A percentile compares a stretch with the other conserved stretches of the same genome.
These are phyloP conservation scores for Ramularia collo-cygni DNA, from an alignment of 2,329 filamentous ascomycete genomes.

Conservation along the genomic window DNA sequence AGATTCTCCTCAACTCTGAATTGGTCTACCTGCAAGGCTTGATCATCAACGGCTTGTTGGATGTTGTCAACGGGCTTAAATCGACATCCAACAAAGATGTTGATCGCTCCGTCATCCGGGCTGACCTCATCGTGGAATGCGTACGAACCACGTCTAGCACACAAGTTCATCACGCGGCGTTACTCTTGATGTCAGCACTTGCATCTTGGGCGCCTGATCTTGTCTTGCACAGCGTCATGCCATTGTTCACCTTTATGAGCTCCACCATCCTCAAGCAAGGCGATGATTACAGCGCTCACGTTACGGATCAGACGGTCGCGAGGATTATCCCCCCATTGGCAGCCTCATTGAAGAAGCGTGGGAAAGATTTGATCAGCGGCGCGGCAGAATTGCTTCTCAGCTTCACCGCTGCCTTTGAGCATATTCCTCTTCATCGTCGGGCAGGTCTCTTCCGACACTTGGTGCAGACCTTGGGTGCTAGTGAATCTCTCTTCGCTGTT, in stretches of 20 bases:
- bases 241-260: conserved; percentile 97
- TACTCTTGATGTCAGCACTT: conserved; percentile 79
- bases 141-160: conserved; percentile 86
- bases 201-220: conserved; percentile 83
- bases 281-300: conserved; percentile 94
- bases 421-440: conserved; percentile 82
- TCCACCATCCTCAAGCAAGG: conserved; percentile 83
- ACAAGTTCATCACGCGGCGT: conserved; percentile 85
- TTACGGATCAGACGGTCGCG: conserved; percentile 88
- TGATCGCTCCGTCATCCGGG: conserved; percentile 72
- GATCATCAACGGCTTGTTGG: conserved; percentile 71
- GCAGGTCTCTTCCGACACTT: conserved; percentile 77
- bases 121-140: conserved; percentile 88
- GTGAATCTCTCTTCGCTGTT: conserved; percentile 83
- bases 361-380: conserved; percentile 71
- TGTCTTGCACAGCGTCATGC: conserved; percentile 96
- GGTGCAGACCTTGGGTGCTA: conserved; percentile 73
- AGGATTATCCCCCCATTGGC: conserved; percentile 90
- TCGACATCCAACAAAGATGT: conserved; percentile 41
- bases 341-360: conserved; percentile 69
- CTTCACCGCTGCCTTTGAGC: conserved; percentile 93
- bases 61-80: conserved; percentile 75
- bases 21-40: conserved; percentile 85
- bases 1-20: conserved; percentile 73
- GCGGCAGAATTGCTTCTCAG: conserved; percentile 87